Percentiles rank a stretch among this genome's conserved stretches.
Evolutionary conservation across 805 yeast species (phyloP).

Genomic region (Huiozyma sinensis): DNA sequence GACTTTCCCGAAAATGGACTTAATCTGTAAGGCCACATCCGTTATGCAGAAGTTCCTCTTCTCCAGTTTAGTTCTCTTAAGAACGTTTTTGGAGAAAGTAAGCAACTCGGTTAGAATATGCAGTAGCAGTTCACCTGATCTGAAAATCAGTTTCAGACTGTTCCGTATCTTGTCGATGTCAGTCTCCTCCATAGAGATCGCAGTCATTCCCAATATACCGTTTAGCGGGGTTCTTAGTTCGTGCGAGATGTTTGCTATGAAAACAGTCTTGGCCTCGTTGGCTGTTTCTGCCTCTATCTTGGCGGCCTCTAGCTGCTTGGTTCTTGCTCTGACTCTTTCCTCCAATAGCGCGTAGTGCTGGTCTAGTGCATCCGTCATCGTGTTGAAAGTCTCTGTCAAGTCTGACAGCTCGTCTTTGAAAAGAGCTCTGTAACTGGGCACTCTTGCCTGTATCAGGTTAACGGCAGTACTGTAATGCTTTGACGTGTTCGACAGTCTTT

Average conservation of each 20-base stretch:
- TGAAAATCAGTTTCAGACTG: constrained; percentile 69
- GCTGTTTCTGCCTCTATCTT: constrained; percentile 88
- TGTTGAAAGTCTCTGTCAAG: constrained; percentile 77
- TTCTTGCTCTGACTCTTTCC: constrained; percentile 77
- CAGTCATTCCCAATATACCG: constrained; percentile 93
- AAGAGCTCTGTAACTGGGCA: constrained; percentile 39
- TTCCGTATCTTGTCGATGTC: constrained; percentile 59
- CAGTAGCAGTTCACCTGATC: constrained; percentile 82
- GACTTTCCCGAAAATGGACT: constrained; percentile 72
- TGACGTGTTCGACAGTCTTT: constrained; percentile 10
- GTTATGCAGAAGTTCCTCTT: constrained; percentile 66
- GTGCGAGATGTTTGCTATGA: constrained; percentile 85
- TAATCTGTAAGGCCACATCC: constrained; percentile 77
- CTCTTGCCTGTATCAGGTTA: constrained; percentile 30
- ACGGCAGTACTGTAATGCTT: constrained; percentile 23
- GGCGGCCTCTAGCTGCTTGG: constrained; percentile 80
- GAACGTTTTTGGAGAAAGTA: constrained; percentile 82
- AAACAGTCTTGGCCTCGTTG: constrained; percentile 91
- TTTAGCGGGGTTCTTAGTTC: constrained; percentile 92
- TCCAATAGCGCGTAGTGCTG: constrained; percentile 77
- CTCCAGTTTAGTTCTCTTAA: constrained; percentile 74
- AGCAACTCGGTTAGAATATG: constrained; percentile 85
- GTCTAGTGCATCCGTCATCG: constrained; percentile 81
- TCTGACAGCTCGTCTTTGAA: constrained; percentile 82
- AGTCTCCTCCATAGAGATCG: constrained; percentile 81